phyloP scores from a whole-genome alignment of 352 stramenopile genomes.

The Pythium sukuiense region DNA sequence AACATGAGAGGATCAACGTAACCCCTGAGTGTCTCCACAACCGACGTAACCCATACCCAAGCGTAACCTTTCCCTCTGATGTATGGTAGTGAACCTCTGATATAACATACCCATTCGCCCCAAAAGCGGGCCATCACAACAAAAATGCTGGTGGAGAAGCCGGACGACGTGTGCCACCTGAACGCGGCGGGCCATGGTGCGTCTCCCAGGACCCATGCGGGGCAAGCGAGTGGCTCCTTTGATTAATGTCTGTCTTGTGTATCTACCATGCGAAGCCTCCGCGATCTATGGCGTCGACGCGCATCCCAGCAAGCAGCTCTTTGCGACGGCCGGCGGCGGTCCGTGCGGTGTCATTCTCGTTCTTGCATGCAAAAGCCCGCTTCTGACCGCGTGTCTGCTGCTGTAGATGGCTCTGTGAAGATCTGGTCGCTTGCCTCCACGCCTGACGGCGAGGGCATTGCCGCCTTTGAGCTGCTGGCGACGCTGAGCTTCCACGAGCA shows the following conservation, averaged over 20 bases:
- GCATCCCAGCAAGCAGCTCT: slow-evolving; percentile 68
- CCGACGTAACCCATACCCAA: not conserved
- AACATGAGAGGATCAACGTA: not conserved
- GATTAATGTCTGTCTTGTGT: not conserved
- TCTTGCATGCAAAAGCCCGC: not conserved
- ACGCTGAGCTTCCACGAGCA: slow-evolving; percentile 83
- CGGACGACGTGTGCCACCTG: slow-evolving; percentile 70
- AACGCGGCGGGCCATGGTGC: slow-evolving; percentile 66
- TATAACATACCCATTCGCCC: slow-evolving; percentile 6
- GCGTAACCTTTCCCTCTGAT: no score
- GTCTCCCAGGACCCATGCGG: not conserved
- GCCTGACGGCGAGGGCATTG: slow-evolving; percentile 37
- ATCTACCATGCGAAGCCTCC: slow-evolving; percentile 37
- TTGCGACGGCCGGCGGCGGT: slow-evolving; percentile 80
- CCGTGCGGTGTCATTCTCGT: not conserved
- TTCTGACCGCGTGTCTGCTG: not conserved
- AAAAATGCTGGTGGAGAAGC: slow-evolving; percentile 84
- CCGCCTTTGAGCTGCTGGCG: slow-evolving; percentile 77
- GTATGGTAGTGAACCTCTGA: not conserved
- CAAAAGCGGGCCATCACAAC: not conserved
- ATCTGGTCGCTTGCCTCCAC: slow-evolving; percentile 68
- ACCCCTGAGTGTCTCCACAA: not conserved
- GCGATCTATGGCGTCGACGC: slow-evolving; percentile 87
- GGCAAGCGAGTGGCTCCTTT: not conserved
- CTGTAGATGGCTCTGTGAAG: slow-evolving; percentile 77